A percentile compares a stretch with the other conserved stretches of the same genome.
These are phyloP conservation scores for Quercus variabilis DNA, from an alignment of 306 rosid species.

Conservation along the genomic window DNA sequence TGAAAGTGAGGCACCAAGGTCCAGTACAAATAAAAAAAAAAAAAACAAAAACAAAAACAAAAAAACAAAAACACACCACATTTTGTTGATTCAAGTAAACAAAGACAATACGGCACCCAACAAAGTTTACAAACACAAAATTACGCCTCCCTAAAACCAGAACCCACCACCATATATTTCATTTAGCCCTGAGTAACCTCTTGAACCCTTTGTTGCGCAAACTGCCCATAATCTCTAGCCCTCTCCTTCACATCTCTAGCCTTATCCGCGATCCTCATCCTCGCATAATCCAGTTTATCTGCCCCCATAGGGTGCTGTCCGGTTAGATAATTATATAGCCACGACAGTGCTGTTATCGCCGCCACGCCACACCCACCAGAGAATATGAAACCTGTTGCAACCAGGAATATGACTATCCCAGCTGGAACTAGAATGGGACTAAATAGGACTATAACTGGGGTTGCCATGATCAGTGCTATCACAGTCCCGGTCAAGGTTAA, in stretches of 20 bases:
- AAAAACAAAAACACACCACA: not conserved
- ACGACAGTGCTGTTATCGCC: slow-evolving; percentile 48
- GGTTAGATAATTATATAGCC: slow-evolving; percentile 45
- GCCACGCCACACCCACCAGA: slow-evolving; percentile 51
- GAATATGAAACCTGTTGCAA: slow-evolving; percentile 40
- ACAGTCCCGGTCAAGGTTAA: slow-evolving; percentile 52
- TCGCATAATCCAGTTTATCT: slow-evolving; percentile 43
- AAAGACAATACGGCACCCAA: not conserved
- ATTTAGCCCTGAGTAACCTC: slow-evolving; percentile 31
- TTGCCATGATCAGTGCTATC: slow-evolving; percentile 45
- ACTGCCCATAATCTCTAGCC: slow-evolving; percentile 34
- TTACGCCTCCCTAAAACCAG: not conserved
- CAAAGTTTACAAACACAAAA: too few species aligned
- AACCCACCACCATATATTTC: not conserved
- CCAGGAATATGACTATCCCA: slow-evolving; percentile 26
- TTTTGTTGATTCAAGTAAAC: not conserved
- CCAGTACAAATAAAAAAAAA: not conserved
- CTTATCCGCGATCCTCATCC: slow-evolving; percentile 32
- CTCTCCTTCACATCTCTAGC: slow-evolving; percentile 45
- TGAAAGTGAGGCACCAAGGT: not conserved
- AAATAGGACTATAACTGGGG: slow-evolving; percentile 55
- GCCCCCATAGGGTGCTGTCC: slow-evolving; percentile 38
- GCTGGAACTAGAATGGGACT: slow-evolving; percentile 61
- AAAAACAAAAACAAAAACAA: too few species aligned
- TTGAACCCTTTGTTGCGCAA: slow-evolving; percentile 25